phyloP scores from a whole-genome alignment of 768 basidiomycete genomes.

The Strobilomyces echinocephalus region DNA sequence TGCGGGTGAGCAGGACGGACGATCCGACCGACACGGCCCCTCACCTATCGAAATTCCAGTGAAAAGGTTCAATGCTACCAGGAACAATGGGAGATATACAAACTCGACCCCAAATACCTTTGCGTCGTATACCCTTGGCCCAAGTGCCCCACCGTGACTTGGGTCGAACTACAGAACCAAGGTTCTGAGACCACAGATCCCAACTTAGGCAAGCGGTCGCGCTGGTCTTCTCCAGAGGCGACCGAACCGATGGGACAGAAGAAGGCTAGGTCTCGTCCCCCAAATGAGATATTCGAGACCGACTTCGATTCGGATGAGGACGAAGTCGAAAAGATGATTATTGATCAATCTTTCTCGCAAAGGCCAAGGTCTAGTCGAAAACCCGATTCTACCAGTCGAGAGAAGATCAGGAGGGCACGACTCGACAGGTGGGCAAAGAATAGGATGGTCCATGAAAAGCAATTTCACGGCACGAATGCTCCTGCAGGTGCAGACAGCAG shows the following conservation, averaged over 20 bases:
- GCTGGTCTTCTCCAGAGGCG: constrained; percentile 24
- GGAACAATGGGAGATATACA: constrained; percentile 86
- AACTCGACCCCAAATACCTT: constrained; percentile 70
- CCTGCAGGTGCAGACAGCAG: constrained; percentile 18
- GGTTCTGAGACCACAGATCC: constrained; percentile 4
- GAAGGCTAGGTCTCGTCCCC: constrained; percentile 23
- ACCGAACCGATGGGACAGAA: constrained; percentile 16
- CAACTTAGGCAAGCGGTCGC: constrained; percentile 25
- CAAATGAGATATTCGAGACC: constrained; percentile 19
- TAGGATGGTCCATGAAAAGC: constrained; percentile 22
- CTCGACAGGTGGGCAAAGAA: constrained; percentile 26
- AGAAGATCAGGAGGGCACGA: constrained; percentile 29
- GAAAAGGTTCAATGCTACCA: constrained; percentile 50
- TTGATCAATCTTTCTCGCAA: constrained; percentile 32
- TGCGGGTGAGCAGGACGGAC: constrained; percentile 53
- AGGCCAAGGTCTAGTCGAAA: constrained; percentile 12
- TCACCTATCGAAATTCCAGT: constrained; percentile 31
- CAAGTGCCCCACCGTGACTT: constrained; percentile 24
- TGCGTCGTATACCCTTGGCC: constrained; percentile 52
- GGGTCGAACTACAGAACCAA: constrained; percentile 14
- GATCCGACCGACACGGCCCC: constrained; percentile 2
- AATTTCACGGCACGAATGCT: constrained; percentile 29
- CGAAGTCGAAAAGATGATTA: constrained; percentile 49
- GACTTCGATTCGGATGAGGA: constrained; percentile 37
- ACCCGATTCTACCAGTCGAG: constrained; percentile 26